These are phyloP conservation scores for Nepenthes alata DNA, from an alignment of 179 eudicot genomes.

Conservation along the genomic window DNA sequence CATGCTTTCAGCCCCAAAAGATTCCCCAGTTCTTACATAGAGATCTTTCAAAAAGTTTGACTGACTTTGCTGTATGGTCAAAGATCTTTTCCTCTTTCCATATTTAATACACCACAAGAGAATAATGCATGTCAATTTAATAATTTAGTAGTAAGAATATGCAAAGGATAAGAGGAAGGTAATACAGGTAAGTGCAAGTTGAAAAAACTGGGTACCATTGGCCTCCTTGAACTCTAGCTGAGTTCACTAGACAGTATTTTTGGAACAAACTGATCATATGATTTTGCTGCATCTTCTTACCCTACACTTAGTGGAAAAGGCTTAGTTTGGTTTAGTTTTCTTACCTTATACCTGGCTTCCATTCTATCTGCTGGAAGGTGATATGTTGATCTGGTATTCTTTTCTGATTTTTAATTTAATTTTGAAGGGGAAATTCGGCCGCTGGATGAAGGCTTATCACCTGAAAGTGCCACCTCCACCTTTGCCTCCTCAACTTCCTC, in stretches of 20 bases:
- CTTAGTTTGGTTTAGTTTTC: not conserved
- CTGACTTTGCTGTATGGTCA: not conserved
- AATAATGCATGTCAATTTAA: no score
- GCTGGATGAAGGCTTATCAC: slow-evolving; percentile 87
- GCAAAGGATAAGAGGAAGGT: not conserved
- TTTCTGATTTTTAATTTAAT: slow-evolving; percentile 1
- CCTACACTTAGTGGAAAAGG: no score
- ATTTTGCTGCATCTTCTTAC: not conserved
- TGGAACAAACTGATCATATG: not conserved
- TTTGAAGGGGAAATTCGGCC: slow-evolving; percentile 61
- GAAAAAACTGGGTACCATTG: not conserved
- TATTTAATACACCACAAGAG: no score
- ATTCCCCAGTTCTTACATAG: no score
- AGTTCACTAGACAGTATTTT: not conserved
- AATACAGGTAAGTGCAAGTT: not conserved
- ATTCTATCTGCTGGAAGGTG: not conserved
- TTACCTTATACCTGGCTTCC: not conserved
- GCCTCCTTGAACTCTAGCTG: not conserved
- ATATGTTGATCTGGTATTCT: no score
- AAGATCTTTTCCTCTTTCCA: no score
- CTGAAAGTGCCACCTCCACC: slow-evolving; percentile 96
- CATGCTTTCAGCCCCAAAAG: not conserved
- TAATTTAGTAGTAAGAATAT: no score
- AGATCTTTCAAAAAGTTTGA: not conserved
- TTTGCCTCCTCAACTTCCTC: slow-evolving; percentile 84